Evolutionary conservation across 129 eudicot species (phyloP).

Genomic region (Cynara cardunculus): DNA sequence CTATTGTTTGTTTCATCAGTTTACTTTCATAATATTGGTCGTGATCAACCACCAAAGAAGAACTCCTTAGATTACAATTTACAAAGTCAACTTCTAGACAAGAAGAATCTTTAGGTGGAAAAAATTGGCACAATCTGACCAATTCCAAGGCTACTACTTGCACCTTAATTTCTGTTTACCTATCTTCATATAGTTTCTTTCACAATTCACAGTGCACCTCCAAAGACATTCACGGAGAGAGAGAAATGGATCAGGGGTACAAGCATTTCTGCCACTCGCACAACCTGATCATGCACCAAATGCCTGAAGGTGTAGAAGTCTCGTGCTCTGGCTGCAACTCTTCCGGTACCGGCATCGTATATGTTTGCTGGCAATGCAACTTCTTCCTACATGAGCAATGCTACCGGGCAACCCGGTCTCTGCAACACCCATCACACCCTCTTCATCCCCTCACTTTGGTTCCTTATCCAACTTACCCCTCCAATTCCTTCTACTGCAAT

Average conservation of each 20-base stretch:
- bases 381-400: constrained; percentile 42
- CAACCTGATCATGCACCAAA: constrained; percentile 28
- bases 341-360: constrained; percentile 18
- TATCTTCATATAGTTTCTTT: constrained; percentile 11
- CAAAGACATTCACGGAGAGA: background rate
- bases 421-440: constrained; percentile 57
- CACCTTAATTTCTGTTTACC: constrained; percentile 4
- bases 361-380: constrained; percentile 35
- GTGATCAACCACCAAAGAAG: constrained; percentile 7
- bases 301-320: constrained; percentile 31
- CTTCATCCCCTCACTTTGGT: constrained; percentile 54
- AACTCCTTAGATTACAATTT: background rate
- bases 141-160: constrained; percentile 30
- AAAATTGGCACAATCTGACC: constrained; percentile 26
- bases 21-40: background rate
- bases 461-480: constrained; percentile 66
- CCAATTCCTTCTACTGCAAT: constrained; percentile 57
- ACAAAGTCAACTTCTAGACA: constrained; percentile 26
- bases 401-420: constrained; percentile 46
- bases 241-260: constrained; percentile 26
- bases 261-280: constrained; percentile 61
- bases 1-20: background rate
- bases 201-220: background rate
- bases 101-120: constrained; percentile 18
- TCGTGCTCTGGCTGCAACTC: constrained; percentile 47